phyloP scores from a whole-genome alignment of 2,329 filamentous ascomycete species.

The Dichotomopilus funicola region DNA sequence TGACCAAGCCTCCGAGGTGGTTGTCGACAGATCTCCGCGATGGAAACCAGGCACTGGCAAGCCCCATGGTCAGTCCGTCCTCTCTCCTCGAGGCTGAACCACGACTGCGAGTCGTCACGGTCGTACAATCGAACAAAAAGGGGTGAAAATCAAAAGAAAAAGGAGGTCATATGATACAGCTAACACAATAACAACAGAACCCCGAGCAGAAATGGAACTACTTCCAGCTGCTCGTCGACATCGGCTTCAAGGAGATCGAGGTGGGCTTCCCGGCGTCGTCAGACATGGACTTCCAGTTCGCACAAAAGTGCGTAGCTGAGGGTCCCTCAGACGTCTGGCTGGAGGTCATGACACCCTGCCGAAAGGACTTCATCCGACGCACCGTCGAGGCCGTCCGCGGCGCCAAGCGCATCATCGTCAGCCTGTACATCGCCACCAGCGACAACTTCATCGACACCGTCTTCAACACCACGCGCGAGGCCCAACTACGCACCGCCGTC shows the following conservation, averaged over 20 bases:
- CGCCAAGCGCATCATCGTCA: neutral
- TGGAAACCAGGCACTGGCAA: too few species aligned
- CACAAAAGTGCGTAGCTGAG: neutral
- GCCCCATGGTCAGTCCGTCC: too few species aligned
- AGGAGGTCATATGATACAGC: too few species aligned
- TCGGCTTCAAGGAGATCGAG: neutral
- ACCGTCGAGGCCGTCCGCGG: neutral
- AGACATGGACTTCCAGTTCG: neutral
- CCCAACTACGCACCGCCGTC: neutral
- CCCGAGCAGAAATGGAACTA: neutral
- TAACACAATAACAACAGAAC: neutral
- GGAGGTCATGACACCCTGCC: neutral
- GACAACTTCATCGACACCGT: neutral
- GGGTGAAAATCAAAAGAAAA: too few species aligned
- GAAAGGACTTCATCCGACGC: neutral
- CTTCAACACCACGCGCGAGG: neutral
- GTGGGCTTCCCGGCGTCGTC: neutral
- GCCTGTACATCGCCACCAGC: neutral
- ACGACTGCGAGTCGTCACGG: too few species aligned
- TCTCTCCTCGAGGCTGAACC: too few species aligned
- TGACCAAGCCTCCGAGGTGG: too few species aligned
- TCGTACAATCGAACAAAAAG: too few species aligned
- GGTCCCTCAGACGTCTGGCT: neutral
- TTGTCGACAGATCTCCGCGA: too few species aligned
- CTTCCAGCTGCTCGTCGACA: neutral